Conservation (phyloP, 2,329 filamentous ascomycete genomes). For the Aspergillus pseudoterreus region DNA sequence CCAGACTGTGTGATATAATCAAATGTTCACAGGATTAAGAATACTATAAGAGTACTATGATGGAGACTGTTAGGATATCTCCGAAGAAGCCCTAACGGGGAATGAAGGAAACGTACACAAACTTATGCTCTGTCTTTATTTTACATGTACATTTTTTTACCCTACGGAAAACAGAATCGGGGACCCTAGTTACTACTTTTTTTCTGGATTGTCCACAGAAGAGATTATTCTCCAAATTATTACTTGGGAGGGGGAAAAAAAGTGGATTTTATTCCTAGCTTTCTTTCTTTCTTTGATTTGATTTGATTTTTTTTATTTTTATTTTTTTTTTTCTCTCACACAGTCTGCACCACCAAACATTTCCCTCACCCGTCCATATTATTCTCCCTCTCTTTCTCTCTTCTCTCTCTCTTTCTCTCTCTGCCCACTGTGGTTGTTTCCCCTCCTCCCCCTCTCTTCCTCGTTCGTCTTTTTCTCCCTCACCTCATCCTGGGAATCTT, state of each 20-base stretch:
- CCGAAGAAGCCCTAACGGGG: not conserved
- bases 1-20: not conserved
- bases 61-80: not conserved
- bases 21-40: not conserved
- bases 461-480: constrained; percentile 11
- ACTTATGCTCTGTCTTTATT: too few species aligned
- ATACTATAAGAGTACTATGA: not conserved
- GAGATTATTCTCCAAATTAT: constrained; percentile 8
- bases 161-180: constrained; percentile 1
- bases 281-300: constrained; percentile 12
- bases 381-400: constrained; percentile 13
- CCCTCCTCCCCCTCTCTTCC: constrained; percentile 1
- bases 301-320: constrained; percentile 10
- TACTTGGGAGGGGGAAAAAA: constrained; percentile 2
- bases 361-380: not conserved
- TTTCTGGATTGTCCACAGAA: constrained; percentile 2
- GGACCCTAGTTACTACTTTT: constrained; percentile 7
- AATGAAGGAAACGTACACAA: not conserved
- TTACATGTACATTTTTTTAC: not conserved
- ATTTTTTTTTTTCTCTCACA: constrained; percentile 9
- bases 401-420: constrained; percentile 15
- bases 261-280: constrained; percentile 11
- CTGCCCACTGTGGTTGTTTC: constrained; percentile 10
- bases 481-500: not conserved
- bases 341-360: constrained; percentile 8